Evolutionary conservation across 495 filamentous ascomycete species (phyloP).

Genomic region (Penicillium lagena): DNA sequence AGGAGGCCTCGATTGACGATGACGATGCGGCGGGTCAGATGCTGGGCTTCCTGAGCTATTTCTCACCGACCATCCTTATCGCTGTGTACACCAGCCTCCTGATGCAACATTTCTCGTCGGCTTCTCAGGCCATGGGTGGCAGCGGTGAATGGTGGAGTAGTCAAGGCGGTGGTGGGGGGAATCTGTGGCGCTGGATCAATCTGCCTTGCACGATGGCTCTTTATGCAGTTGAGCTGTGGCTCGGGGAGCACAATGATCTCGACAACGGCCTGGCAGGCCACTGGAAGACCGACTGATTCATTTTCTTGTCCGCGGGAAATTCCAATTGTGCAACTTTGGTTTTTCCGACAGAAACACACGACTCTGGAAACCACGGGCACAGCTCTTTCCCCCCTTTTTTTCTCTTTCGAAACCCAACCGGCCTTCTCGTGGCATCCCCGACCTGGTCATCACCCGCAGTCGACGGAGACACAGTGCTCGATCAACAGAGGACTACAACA

Average conservation of each 20-base stretch:
- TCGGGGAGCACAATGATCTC: slow-evolving; percentile 67
- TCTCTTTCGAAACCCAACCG: too few relatives aligned
- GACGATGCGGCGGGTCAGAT: slow-evolving; percentile 73
- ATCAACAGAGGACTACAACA: neutral
- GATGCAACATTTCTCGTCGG: slow-evolving; percentile 86
- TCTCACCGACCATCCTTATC: slow-evolving; percentile 86
- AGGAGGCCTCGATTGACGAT: slow-evolving; percentile 80
- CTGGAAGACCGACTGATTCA: slow-evolving; percentile 83
- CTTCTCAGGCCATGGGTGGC: slow-evolving; percentile 53
- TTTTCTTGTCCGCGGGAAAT: neutral
- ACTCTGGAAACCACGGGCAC: neutral
- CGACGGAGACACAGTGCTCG: too few relatives aligned
- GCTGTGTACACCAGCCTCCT: slow-evolving; percentile 95
- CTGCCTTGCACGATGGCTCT: slow-evolving; percentile 78
- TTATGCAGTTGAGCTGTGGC: slow-evolving; percentile 81
- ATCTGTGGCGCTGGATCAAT: slow-evolving; percentile 91
- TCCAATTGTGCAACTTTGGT: neutral
- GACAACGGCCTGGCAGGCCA: slow-evolving; percentile 66
- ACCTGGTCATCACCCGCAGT: too few relatives aligned
- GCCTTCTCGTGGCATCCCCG: neutral
- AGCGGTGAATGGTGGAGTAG: slow-evolving; percentile 78
- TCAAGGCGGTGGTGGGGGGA: slow-evolving; percentile 72
- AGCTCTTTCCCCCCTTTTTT: too few relatives aligned
- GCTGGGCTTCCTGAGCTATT: slow-evolving; percentile 79
- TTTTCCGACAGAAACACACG: neutral